Base-by-base conservation (phyloP, 169 alveolate genomes). In the Plasmodium ovale region DNA sequence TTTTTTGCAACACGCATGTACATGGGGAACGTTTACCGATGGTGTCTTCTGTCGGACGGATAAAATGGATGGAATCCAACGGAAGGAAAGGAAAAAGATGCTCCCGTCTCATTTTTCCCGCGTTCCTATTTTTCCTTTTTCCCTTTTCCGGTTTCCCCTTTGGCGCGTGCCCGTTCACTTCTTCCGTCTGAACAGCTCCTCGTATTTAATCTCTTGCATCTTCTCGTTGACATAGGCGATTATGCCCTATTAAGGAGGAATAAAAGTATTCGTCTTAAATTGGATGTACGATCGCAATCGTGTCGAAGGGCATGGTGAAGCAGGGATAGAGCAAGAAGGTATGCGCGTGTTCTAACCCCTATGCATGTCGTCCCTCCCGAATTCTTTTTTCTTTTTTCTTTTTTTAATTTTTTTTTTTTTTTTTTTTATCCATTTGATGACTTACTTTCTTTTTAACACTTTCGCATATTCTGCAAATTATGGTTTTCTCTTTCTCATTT, bases 401-500 rank as follows among this genome's bases (percentile, higher is more conserved):
- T n/a, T n/a, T n/a, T n/a, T 1, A 25, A 19, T 7, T 14, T n/a
- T n/a, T n/a, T n/a, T n/a, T 49, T 10, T 49, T 6, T 58, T 58
- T 58, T 56, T 16, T 58, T 16, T 27, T 51, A 33, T 62, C 19
- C 35, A 58, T 58, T 27, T 31, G 21, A 31, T 27, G 33, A 54
- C 35, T 68, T 85, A 85, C 91, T 53, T 70, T 51, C 23, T 85
- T 85, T 70, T 58, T 85, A 85, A 70, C 87, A 56, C 91, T 64
- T 60, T 85, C 91, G 51, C 91, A 85, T 85, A 85, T 85, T 49
- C 91, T 67, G 33, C 53, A 35, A 39, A 85, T 67, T 29, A 85
- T 39, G 21, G 49, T 64, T 54, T 85, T 85, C 44, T 85, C 91
- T 27, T 85, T 85, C 53, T 85, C 47, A 85, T 49, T 69, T 67